Conservation (phyloP, 2,329 filamentous ascomycete species). For the Hypoxylon sp. region DNA sequence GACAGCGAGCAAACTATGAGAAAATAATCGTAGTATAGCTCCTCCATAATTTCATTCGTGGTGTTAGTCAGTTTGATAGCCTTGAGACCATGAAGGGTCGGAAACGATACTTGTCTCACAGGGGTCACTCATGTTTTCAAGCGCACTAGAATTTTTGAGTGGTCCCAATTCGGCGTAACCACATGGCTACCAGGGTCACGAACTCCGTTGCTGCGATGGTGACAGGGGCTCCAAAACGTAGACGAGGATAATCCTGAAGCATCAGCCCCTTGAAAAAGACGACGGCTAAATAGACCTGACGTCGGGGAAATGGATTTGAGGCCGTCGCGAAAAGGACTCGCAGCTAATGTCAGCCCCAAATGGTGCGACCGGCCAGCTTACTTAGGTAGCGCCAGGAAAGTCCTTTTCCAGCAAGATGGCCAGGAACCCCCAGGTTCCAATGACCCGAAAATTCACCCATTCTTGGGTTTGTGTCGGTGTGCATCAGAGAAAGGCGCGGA, state of each 20-base stretch:
- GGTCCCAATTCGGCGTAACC: slow-evolving; percentile 24
- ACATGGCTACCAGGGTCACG: slow-evolving; percentile 15
- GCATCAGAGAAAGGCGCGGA: slow-evolving; percentile 5
- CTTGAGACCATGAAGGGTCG: slow-evolving; percentile 22
- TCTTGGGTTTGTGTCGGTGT: slow-evolving; percentile 35
- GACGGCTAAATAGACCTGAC: background rate
- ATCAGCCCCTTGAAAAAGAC: slow-evolving; percentile 22
- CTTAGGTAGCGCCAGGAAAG: background rate
- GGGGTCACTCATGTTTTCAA: slow-evolving; percentile 22
- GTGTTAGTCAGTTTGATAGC: slow-evolving; percentile 22
- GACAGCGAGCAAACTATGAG: slow-evolving; percentile 15
- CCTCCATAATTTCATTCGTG: slow-evolving; percentile 27
- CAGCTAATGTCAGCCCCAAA: slow-evolving; percentile 20
- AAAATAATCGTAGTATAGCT: slow-evolving; percentile 4
- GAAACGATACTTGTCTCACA: slow-evolving; percentile 41
- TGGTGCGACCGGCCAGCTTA: slow-evolving; percentile 12
- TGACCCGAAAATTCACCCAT: slow-evolving; percentile 20
- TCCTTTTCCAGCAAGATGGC: background rate
- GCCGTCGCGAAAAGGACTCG: slow-evolving; percentile 17
- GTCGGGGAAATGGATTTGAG: slow-evolving; percentile 14
- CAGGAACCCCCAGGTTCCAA: slow-evolving; percentile 1
- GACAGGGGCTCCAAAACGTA: slow-evolving; percentile 8
- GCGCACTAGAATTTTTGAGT: slow-evolving; percentile 14
- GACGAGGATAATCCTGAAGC: slow-evolving; percentile 3
- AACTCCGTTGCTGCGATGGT: slow-evolving; percentile 1